phyloP scores from a whole-genome alignment of 345 rosid genomes.

The Gossypium australe region DNA sequence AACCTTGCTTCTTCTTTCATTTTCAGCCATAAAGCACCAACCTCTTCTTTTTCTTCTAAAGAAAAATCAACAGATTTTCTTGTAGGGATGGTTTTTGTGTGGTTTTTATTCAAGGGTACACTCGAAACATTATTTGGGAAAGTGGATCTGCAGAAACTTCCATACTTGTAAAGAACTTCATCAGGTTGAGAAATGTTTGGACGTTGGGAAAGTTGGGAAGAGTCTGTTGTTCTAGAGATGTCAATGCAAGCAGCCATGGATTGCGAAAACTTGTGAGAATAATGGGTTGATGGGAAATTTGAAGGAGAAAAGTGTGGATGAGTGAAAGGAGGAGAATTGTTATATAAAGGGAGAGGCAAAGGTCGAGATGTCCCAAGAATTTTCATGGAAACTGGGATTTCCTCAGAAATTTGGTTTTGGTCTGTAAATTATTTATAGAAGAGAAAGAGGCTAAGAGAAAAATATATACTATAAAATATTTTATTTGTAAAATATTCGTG shows the following conservation, averaged over 20 bases:
- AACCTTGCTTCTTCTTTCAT: constrained; percentile 63
- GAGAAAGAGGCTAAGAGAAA: neutral
- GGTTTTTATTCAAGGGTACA: constrained; percentile 27
- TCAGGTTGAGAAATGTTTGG: constrained; percentile 36
- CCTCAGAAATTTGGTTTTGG: constrained; percentile 19
- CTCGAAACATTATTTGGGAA: constrained; percentile 26
- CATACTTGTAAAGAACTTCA: constrained; percentile 30
- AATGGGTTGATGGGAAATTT: constrained; percentile 5
- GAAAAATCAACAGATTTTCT: constrained; percentile 17
- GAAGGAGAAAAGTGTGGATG: constrained; percentile 10
- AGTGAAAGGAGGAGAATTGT: constrained; percentile 12
- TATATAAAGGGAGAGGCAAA: constrained; percentile 30
- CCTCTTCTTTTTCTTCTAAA: constrained; percentile 11
- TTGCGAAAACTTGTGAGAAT: neutral
- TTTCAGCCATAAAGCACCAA: constrained; percentile 48
- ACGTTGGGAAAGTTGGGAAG: constrained; percentile 40
- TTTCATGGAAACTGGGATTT: constrained; percentile 39
- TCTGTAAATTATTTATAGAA: neutral
- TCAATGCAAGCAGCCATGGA: constrained; percentile 78
- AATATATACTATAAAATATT: neutral
- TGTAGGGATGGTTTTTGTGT: constrained; percentile 29
- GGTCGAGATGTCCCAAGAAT: constrained; percentile 30
- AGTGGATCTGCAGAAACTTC: constrained; percentile 37
- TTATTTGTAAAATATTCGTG: neutral
- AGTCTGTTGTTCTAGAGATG: constrained; percentile 37